A percentile compares a stretch with the other conserved stretches of the same genome.
phyloP scores from a whole-genome alignment of 805 yeast species.

The Saccharomycopsis malanga region DNA sequence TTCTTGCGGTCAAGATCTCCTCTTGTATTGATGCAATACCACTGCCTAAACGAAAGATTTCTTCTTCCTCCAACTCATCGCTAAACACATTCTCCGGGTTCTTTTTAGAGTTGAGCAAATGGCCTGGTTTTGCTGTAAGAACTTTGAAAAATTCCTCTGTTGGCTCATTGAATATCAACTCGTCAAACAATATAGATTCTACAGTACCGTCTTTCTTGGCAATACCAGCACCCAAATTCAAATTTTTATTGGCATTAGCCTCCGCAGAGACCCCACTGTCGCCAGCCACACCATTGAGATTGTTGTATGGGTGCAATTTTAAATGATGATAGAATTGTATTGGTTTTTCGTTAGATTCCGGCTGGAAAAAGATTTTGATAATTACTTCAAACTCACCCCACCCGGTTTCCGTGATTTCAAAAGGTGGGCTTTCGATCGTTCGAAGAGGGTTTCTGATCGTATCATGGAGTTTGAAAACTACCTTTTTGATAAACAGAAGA shows the following conservation, averaged over 20 bases:
- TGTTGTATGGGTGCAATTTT: constrained; percentile 80
- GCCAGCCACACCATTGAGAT: constrained; percentile 29
- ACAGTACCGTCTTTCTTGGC: constrained; percentile 35
- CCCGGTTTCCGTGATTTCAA: constrained; percentile 93
- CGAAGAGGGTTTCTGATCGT: constrained; percentile 87
- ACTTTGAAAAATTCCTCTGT: constrained; percentile 81
- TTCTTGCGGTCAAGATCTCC: constrained; percentile 11
- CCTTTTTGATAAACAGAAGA: constrained; percentile 75
- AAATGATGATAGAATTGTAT: constrained; percentile 81
- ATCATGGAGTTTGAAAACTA: constrained; percentile 91
- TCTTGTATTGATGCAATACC: background rate
- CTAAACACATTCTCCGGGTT: constrained; percentile 34
- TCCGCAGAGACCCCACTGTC: constrained; percentile 36
- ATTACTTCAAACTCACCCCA: constrained; percentile 99
- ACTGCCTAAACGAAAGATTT: constrained; percentile 31
- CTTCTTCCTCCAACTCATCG: constrained; percentile 56
- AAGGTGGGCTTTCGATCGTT: constrained; percentile 83
- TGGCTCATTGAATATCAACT: constrained; percentile 91
- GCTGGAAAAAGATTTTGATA: constrained; percentile 75
- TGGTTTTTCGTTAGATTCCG: constrained; percentile 85
- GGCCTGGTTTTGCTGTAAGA: constrained; percentile 60
- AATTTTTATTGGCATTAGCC: constrained; percentile 20
- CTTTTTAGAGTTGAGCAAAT: constrained; percentile 40
- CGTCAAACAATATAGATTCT: constrained; percentile 69
- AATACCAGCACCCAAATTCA: constrained; percentile 10